phyloP scores from a whole-genome alignment of 805 yeast genomes.

The Cyberlindnera samutprakarnensis region DNA sequence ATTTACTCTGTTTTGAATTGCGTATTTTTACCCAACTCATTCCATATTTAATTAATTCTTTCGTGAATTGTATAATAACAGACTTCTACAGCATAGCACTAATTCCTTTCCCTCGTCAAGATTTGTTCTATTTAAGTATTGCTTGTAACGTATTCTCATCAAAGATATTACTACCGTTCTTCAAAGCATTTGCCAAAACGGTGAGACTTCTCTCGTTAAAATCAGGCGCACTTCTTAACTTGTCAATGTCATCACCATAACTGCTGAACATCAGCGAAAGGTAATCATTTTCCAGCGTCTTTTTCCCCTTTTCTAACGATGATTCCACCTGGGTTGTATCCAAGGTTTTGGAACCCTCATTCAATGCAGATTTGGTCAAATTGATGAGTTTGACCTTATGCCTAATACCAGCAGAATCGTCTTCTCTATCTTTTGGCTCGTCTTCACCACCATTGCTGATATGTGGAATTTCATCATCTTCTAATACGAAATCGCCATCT shows the following conservation, averaged over 20 bases:
- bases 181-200: slow-evolving; percentile 17
- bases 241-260: slow-evolving; percentile 38
- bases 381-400: slow-evolving; percentile 15
- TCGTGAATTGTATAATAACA: neutral
- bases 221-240: slow-evolving; percentile 50
- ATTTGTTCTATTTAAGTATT: slow-evolving; percentile 12
- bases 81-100: too few species aligned
- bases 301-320: slow-evolving; percentile 24
- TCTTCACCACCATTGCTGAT: neutral
- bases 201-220: slow-evolving; percentile 48
- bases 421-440: slow-evolving; percentile 6
- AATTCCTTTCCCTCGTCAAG: too few species aligned
- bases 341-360: slow-evolving; percentile 21
- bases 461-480: slow-evolving; percentile 25
- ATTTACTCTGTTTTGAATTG: neutral
- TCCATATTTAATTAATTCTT: too few species aligned
- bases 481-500: slow-evolving; percentile 22
- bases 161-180: slow-evolving; percentile 17
- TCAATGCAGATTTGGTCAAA: slow-evolving; percentile 29
- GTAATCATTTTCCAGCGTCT: slow-evolving; percentile 41
- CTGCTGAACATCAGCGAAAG: slow-evolving; percentile 47
- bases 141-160: slow-evolving; percentile 17
- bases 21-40: too few species aligned
- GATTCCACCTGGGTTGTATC: slow-evolving; percentile 25
- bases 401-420: slow-evolving; percentile 9